Evolutionary conservation across 1,284 basidiomycete genomes (phyloP), one percentile per base, ranked within the genome.

Genomic region (Malassezia cuniculi): DNA sequence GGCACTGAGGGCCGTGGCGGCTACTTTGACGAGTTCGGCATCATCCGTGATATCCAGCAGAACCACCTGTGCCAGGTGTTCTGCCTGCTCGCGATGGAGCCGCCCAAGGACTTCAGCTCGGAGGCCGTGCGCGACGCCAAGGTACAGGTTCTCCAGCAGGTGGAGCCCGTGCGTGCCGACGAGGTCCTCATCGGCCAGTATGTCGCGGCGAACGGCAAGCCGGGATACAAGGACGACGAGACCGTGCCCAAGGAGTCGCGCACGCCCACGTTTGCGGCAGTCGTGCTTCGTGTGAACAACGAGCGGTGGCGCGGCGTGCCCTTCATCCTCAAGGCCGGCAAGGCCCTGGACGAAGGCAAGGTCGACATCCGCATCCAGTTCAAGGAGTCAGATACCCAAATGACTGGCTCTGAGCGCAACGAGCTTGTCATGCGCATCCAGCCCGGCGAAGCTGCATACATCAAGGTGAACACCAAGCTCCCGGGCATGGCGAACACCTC

Each of bases 1-100:
- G 68, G 68, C 21, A 68, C 68, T 27, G 68, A 69, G 40, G 68
- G 68, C 14, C 58, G 68, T 27, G 68, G 66, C 24, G 68, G 68
- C 31, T 69, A 69, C 57, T 69, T 69, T 57, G 68, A 69, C 50
- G 64, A 69, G 34, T 69, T 69, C 36, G 68, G 68, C 20, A 69
- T 69, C 45, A 66, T 69, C 31, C 55, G 68, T 22, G 68, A 69
- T 41, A 68, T 69, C 29, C 53, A 68, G 48, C 68, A 69, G 51
- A 69, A 69, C 50, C 68, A 69, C 39, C 47, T 66, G 20, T 61
- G 63, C 22, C 66, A 68, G 45, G 61, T 68, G 19, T 49, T 68
- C 27, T 62, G 60, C 18, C 50, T 68, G 34, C 44, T 69, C n/a
- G 52, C 66, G 25, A 69, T 69, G 66, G 66, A 69, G 36, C 50